Evolutionary conservation across 345 rosid genomes (phyloP).

Genomic region (Anacardium occidentale): DNA sequence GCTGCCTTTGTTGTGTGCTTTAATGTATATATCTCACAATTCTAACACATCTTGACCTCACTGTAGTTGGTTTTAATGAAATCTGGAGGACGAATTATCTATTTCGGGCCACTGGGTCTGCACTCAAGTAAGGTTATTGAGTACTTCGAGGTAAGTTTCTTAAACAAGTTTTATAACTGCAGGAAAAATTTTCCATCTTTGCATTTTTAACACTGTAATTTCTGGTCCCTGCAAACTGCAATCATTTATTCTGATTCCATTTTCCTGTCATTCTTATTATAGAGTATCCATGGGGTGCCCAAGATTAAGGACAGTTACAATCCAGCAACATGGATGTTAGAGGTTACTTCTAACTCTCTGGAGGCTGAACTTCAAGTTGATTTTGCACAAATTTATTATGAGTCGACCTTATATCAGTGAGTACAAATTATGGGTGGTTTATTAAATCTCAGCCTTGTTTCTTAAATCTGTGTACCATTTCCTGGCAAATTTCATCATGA

Average conservation of each 20-base stretch:
- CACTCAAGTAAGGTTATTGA: constrained; percentile 38
- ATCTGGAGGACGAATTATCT: constrained; percentile 39
- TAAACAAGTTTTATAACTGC: background rate
- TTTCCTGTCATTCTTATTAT: background rate
- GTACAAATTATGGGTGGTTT: constrained; percentile 9
- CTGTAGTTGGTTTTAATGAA: constrained; percentile 45
- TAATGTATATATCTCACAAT: background rate
- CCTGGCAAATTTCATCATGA: background rate
- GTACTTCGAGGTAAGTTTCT: constrained; percentile 39
- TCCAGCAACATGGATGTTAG: constrained; percentile 58
- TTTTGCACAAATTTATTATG: constrained; percentile 31
- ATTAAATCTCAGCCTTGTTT: constrained; percentile 3
- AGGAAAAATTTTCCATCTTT: background rate
- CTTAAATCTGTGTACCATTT: background rate
- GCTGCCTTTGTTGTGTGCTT: background rate
- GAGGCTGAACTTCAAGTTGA: constrained; percentile 44
- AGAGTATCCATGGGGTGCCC: constrained; percentile 38
- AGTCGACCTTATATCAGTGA: constrained; percentile 34
- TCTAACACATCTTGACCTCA: background rate
- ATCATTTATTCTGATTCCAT: background rate
- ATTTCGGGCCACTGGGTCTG: constrained; percentile 38
- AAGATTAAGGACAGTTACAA: constrained; percentile 39
- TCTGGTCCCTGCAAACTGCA: background rate
- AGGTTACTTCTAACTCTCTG: constrained; percentile 37
- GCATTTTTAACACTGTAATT: background rate